These are phyloP conservation scores for Leonotis leonurus DNA, from an alignment of 257 asterid species.

Conservation along the genomic window DNA sequence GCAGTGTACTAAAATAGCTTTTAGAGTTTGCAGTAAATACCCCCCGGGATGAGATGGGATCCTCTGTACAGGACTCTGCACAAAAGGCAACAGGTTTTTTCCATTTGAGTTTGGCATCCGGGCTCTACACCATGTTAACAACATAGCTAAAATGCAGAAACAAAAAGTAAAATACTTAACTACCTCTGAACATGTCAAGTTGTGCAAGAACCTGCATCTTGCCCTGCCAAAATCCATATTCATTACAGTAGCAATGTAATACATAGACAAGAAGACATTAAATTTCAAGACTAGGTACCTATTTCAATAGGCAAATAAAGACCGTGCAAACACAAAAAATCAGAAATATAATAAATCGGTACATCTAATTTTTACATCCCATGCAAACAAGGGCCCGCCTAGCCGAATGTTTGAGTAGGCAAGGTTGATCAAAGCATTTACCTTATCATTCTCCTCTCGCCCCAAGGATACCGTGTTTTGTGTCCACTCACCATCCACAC, in stretches of 20 bases:
- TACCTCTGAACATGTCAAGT: constrained; percentile 57
- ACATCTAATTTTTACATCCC: no score
- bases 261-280: not conserved
- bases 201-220: constrained; percentile 43
- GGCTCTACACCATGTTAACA: not conserved
- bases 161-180: constrained; percentile 6
- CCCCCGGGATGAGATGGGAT: constrained; percentile 28
- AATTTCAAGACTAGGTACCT: not conserved
- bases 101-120: not conserved
- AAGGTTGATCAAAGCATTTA: no score
- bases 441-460: constrained; percentile 35
- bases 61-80: constrained; percentile 39
- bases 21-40: constrained; percentile 25
- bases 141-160: constrained; percentile 4
- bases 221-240: constrained; percentile 36
- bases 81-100: constrained; percentile 10
- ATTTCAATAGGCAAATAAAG: not conserved
- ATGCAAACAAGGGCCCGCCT: no score
- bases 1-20: not conserved
- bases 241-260: not conserved
- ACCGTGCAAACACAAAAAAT: not conserved
- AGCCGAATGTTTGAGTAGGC: no score
- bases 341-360: no score
- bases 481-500: constrained; percentile 29
- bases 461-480: constrained; percentile 25